Percentiles rank a stretch among this genome's conserved stretches.
phyloP scores from a whole-genome alignment of 768 basidiomycete species.

The Suillus ampliporus region DNA sequence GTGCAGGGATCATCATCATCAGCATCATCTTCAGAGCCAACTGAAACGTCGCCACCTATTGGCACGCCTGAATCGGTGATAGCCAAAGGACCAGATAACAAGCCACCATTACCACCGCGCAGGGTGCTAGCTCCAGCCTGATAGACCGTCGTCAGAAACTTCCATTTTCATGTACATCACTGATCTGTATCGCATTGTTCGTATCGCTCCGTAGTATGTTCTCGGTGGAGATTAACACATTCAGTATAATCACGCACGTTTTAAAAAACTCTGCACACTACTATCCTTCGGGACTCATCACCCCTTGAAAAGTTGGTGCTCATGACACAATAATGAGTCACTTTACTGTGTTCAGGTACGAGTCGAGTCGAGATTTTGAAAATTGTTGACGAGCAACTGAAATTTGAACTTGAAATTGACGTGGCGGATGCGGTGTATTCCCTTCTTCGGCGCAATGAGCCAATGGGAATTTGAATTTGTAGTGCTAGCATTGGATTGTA shows the following conservation, averaged over 20 bases:
- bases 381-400: too few species aligned
- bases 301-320: background rate
- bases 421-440: too few species aligned
- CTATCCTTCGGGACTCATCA: background rate
- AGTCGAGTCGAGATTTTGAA: too few species aligned
- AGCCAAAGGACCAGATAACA: constrained; percentile 17
- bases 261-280: constrained; percentile 1
- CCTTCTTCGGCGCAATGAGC: too few species aligned
- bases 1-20: constrained; percentile 25
- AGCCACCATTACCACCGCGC: constrained; percentile 44
- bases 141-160: constrained; percentile 2
- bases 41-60: constrained; percentile 9
- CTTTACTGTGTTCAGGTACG: background rate
- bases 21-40: constrained; percentile 10
- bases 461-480: too few species aligned
- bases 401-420: too few species aligned
- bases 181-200: constrained; percentile 8
- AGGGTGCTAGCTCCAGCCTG: constrained; percentile 20
- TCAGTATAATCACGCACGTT: constrained; percentile 14
- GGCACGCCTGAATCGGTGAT: constrained; percentile 13
- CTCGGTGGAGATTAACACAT: background rate
- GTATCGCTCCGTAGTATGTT: constrained; percentile 1
- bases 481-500: too few species aligned
- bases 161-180: constrained; percentile 4
- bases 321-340: constrained; percentile 1